Evolutionary conservation across 163 green algal genomes (phyloP), one percentile per base, ranked within the genome.

Genomic region (Smithsoniella earleae): DNA sequence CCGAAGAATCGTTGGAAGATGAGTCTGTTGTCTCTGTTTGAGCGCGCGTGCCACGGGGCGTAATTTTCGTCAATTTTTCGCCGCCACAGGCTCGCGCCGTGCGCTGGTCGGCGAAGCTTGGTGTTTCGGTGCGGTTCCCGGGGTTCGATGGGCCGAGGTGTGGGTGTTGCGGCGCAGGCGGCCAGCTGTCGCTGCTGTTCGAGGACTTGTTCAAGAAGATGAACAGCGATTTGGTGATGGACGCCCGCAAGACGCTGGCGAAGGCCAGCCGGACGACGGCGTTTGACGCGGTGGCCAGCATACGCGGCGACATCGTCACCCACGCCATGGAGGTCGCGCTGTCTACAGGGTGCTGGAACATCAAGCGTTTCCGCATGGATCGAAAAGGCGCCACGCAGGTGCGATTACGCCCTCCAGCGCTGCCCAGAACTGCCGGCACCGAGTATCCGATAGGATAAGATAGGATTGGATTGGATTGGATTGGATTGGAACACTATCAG

Each of bases 141-240:
- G 62, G 30, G 62, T 8, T 25, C 31, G 16, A 5, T 8, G 13
- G 31, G 62, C 8, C 64, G 44, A 20, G 13, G 30, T 16, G 27
- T 3, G 1, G 3, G 36, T 55, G n/a, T n/a, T n/a, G n/a, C n/a
- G n/a, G n/a, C n/a, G 36, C 64, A 87, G 93, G 94, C 18, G 89
- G 92, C 31, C 87, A 97, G 77, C 81, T 99, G 55, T 90, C 90
- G 4, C 84, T 99, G 78, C 85, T 99, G 66, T 99, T 99, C 82
- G 94, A 99, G 87, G 94, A 99, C 80, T 82, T 98, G 66, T 98
- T 99, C 85, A 99, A 99, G 84, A 84, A 90, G 55, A 80, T 98
- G 38, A 97, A 95, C 82, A 77, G 74, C 4, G 94, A 99, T 64
- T 78, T 99, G 2, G 92, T 91, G 78, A 82, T 85, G 38, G 85